Conservation (phyloP, 1,139 yeast genomes). For the Barnettozyma hawaiiensis region DNA sequence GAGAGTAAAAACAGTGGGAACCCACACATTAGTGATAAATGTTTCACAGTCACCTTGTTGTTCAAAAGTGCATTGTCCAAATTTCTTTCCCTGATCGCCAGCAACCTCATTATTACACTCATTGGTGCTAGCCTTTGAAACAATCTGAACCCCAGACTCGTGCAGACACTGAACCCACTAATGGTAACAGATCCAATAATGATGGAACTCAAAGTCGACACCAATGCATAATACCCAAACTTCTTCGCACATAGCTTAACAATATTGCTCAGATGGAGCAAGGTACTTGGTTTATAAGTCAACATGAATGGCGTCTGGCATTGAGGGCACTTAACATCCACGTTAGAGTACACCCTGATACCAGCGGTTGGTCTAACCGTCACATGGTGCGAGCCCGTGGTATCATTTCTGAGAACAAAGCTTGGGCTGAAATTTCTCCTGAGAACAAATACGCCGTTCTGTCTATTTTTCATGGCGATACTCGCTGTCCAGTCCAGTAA, state of each 20-base stretch:
- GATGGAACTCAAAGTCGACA: constrained; percentile 25
- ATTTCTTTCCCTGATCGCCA: constrained; percentile 31
- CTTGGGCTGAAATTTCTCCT: constrained; percentile 9
- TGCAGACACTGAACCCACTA: constrained; percentile 24
- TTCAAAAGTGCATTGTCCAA: constrained; percentile 27
- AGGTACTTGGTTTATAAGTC: constrained; percentile 23
- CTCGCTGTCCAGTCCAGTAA: constrained; percentile 40
- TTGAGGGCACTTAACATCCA: constrained; percentile 37
- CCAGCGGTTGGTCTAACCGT: constrained; percentile 11
- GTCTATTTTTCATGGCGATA: constrained; percentile 25
- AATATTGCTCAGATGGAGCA: constrained; percentile 24
- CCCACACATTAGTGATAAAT: constrained; percentile 24
- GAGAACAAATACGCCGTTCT: constrained; percentile 15
- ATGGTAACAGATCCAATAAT: constrained; percentile 26
- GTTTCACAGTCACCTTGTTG: constrained; percentile 24
- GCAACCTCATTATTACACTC: constrained; percentile 29
- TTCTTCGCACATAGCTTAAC: constrained; percentile 21
- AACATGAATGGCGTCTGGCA: constrained; percentile 35
- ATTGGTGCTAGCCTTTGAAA: constrained; percentile 27
- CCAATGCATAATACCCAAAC: constrained; percentile 19
- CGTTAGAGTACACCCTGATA: constrained; percentile 12
- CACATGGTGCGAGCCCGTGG: constrained; percentile 8
- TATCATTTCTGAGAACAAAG: constrained; percentile 12
- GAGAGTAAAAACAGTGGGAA: constrained; percentile 27
- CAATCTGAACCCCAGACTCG: constrained; percentile 30